Base-by-base conservation (phyloP, 2,329 filamentous ascomycete genomes). In the Microcyclosporella mali region DNA sequence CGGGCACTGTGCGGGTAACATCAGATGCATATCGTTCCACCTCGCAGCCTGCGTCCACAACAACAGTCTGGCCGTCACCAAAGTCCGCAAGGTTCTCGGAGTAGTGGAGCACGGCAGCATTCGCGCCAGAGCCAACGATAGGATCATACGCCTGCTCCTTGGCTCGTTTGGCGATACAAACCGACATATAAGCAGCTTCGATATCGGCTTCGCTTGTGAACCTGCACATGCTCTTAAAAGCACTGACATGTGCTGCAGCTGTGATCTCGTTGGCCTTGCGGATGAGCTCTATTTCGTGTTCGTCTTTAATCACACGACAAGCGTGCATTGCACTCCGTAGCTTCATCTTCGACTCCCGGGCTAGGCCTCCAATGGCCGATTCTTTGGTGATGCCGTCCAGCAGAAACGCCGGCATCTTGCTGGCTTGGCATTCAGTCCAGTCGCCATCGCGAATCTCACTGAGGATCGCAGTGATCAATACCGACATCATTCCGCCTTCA, bases 31-130 rank as follows among this genome's bases (percentile, higher is more conserved):
- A 97, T 55, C 84, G 82, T 37, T 81, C 69, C 66, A 81, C 94
- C 65, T 97, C 90, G 52, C 82, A 84, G 2, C 88, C 89, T 1
- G 90, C 89, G 61, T 98, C 90, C 3, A 98, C 71, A 15, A 94
- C 81, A 25, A 97, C 70, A 21, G 89, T 74, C 58, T 89, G 79
- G 44, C 82, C 77, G 18, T 82, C 79, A 2, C 69, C 68, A 14
- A 97, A 75, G 1, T 80, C 67, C 55, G 84, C 76, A 57, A 94
- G 75, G 61, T 98, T 97, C 40, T 76, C 78, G 33, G 78, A 76
- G 64, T 98, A 98, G 66, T 98, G 92, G 31, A 97, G 71, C 0
- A 85, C 89, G 11, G 84, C 81, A 4, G 85, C 88, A 59, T 92
- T 92, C n/a, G 72, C 61, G 1, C 90, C 90, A 1, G 84, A 80